Conservation (phyloP, 371 early-diverging fungal species). For the Dichotomocladium elegans region DNA sequence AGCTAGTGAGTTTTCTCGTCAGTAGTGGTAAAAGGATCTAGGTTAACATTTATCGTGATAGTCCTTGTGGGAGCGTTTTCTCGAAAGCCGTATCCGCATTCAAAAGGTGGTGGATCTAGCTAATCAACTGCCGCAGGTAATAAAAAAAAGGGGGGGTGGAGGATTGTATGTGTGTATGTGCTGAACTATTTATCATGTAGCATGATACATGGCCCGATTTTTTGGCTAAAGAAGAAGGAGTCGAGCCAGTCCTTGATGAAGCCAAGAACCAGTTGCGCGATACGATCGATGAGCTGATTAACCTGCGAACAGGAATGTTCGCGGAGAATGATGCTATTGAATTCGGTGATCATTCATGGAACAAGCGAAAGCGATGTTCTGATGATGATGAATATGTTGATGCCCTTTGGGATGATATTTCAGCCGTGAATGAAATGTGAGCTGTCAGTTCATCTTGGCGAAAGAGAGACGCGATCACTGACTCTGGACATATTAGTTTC, state of each 20-base stretch:
- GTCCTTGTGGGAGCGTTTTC: slow-evolving; percentile 80
- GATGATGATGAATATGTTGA: slow-evolving; percentile 55
- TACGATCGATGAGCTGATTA: slow-evolving; percentile 45
- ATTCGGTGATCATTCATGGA: slow-evolving; percentile 16
- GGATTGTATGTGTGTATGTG: too few relatives aligned
- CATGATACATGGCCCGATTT: slow-evolving; percentile 28
- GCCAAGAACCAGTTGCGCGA: slow-evolving; percentile 34
- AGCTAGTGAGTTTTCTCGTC: slow-evolving; percentile 26
- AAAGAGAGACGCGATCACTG: neutral
- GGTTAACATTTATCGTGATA: slow-evolving; percentile 9
- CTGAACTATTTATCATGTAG: slow-evolving; percentile 5
- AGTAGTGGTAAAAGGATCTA: neutral
- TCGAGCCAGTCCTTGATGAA: slow-evolving; percentile 22
- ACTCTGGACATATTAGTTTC: slow-evolving; percentile 37
- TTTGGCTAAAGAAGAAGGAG: slow-evolving; percentile 27
- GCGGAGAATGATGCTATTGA: slow-evolving; percentile 34
- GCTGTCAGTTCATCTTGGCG: neutral
- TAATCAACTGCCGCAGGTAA: slow-evolving; percentile 77
- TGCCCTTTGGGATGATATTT: slow-evolving; percentile 60
- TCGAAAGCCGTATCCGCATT: slow-evolving; percentile 87
- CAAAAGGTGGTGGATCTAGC: slow-evolving; percentile 75
- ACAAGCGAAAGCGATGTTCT: slow-evolving; percentile 41
- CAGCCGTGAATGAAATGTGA: slow-evolving; percentile 53
- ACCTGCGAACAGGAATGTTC: slow-evolving; percentile 30
- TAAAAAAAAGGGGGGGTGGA: too few relatives aligned